Evolutionary conservation across 2,329 filamentous ascomycete species (phyloP), one percentile per base, ranked within the genome.

Genomic region (Colletotrichum sp.): DNA sequence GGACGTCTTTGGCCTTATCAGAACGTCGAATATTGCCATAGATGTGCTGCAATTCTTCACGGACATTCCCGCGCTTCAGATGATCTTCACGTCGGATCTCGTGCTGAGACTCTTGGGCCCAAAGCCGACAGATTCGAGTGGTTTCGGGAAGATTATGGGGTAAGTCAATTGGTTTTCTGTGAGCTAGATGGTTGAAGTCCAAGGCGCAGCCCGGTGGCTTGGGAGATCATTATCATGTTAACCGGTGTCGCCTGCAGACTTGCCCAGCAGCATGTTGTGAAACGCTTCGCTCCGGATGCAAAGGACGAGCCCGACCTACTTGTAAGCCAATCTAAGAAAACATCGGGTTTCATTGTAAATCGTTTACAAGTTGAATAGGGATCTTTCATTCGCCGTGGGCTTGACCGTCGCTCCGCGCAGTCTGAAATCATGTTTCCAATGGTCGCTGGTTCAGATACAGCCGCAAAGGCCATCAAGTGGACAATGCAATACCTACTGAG

Each of bases 401-500:
- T 75, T 15, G 72, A 75, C n/a, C 68, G 12, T 13, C 72, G 72
- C 44, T 75, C 72, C 1, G 60, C 72, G 2, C 44, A 75, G 32
- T 59, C 72, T 15, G 72, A 75, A 15, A 59, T 75, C n/a, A 75
- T 75, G 72, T 75, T 75, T 18, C 72, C 68, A 7, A 72, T 75
- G 72, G 48, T 86, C 16, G 84, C 84, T 2, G 85, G 84, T 13
- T 81, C 82, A 9, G 85, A 86, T 9, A 85, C 85, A 2, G 80
- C 81, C 1, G 81, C 84, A 0, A 82, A 79, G 0, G 81, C 80
- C 1, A 81, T 87, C 28, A 87, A 90, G 2, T 84, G 87, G 22
- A 88, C 85, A 1, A 70, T 92, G 57, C 84, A 92, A 9, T 86
- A 89, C 78, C 81, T 92, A 63, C 84, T 89, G 6, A 88, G 86